A percentile compares a stretch with the other conserved stretches of the same genome.
These are phyloP conservation scores for Guadua angustifolia DNA, from an alignment of 176 grass and related monocot species.

Conservation along the genomic window DNA sequence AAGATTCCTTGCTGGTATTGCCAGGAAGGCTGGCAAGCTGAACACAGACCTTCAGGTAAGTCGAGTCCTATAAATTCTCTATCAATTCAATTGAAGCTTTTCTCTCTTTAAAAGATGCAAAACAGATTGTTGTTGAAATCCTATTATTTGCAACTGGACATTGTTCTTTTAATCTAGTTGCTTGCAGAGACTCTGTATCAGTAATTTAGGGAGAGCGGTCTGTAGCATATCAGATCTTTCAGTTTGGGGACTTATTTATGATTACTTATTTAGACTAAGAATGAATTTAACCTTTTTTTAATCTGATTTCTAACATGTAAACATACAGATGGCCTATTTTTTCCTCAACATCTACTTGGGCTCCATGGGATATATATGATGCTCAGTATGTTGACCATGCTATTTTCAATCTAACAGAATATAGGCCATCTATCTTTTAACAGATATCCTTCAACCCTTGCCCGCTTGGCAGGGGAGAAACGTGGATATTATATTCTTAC, in stretches of 20 bases:
- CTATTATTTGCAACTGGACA: slow-evolving; percentile 16
- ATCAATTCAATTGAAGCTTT: slow-evolving; percentile 16
- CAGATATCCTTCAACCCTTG: neutral
- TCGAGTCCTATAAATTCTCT: neutral
- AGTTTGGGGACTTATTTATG: neutral
- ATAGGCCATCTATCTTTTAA: neutral
- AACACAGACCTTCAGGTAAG: slow-evolving; percentile 94
- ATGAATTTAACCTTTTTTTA: neutral
- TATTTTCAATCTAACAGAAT: slow-evolving; percentile 1
- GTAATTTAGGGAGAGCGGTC: neutral
- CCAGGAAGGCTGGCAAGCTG: slow-evolving; percentile 68
- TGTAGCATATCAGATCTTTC: slow-evolving; percentile 4
- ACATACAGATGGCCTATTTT: neutral
- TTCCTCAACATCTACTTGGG: slow-evolving; percentile 13
- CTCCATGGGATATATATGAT: neutral
- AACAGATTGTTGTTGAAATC: slow-evolving; percentile 5
- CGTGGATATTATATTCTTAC: neutral
- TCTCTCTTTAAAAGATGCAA: slow-evolving; percentile 20
- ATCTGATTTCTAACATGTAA: neutral
- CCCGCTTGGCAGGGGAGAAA: neutral
- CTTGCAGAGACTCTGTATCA: neutral
- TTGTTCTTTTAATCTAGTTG: slow-evolving; percentile 31
- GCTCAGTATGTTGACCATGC: neutral
- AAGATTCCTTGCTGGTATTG: slow-evolving; percentile 81
- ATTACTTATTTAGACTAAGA: neutral